Percentiles rank a stretch among this genome's conserved stretches.
Evolutionary conservation across 75 land plant genomes (phyloP).

Genomic region (Pseudotsuga menziesii): DNA sequence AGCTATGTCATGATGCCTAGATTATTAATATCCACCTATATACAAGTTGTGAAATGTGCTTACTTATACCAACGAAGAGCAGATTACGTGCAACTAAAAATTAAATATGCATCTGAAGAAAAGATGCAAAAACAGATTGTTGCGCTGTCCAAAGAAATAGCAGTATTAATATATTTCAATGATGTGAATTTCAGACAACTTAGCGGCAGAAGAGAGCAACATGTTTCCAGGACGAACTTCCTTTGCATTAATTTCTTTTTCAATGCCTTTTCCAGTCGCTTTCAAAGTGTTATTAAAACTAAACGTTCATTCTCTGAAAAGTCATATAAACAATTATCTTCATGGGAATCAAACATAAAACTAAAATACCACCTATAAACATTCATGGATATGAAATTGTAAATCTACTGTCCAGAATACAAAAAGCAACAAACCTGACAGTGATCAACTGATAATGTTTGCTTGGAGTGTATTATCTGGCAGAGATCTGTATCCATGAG

Average conservation of each 20-base stretch:
- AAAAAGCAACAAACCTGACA: slow-evolving; percentile 32
- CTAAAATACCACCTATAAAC: background rate
- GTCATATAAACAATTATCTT: background rate
- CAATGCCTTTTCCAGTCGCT: background rate
- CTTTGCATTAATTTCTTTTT: background rate
- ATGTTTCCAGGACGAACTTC: background rate
- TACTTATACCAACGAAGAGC: background rate
- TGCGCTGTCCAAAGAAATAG: background rate
- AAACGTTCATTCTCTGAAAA: background rate
- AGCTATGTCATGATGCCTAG: background rate
- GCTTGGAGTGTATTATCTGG: slow-evolving; percentile 60
- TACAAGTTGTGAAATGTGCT: background rate
- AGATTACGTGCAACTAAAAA: background rate
- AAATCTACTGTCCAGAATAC: background rate
- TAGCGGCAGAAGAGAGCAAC: background rate
- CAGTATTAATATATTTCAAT: too few relatives aligned
- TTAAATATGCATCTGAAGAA: background rate
- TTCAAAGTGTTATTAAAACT: background rate
- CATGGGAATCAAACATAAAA: background rate
- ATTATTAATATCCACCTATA: background rate
- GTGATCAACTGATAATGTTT: slow-evolving; percentile 57
- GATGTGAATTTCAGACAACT: background rate
- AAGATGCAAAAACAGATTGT: background rate
- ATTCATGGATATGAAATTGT: background rate
- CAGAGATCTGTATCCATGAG: slow-evolving; percentile 86